Evolutionary conservation across 306 rosid species (phyloP).

Genomic region (Vigna angularis): DNA sequence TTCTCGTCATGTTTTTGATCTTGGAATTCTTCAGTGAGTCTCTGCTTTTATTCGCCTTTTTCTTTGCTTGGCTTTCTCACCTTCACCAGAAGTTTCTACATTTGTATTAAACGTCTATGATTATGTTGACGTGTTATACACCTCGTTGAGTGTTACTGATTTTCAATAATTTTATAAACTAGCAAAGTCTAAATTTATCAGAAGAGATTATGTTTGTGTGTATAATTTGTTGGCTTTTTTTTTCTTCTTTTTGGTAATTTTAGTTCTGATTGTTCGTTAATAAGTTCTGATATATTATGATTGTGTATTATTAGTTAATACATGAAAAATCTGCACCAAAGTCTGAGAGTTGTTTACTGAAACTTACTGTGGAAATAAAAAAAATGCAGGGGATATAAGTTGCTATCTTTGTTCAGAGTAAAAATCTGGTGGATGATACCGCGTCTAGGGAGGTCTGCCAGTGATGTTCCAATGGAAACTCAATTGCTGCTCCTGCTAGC

Average conservation of each 20-base stretch:
- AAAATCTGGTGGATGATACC: conserved; percentile 91
- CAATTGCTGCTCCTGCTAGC: conserved; percentile 78
- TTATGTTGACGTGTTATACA: no score
- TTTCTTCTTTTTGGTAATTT: not conserved
- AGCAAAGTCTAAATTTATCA: no score
- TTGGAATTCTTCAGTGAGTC: conserved; percentile 68
- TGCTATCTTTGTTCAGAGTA: conserved; percentile 65
- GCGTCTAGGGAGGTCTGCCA: conserved; percentile 54
- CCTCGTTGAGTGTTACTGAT: no score
- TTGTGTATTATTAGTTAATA: not conserved
- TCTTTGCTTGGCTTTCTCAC: not conserved
- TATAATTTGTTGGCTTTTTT: not conserved
- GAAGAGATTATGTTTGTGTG: no score
- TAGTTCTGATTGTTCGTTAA: not conserved
- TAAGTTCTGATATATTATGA: no score
- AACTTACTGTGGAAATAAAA: not conserved
- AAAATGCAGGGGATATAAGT: conserved; percentile 62
- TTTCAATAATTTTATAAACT: no score
- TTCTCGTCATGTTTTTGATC: conserved; percentile 63
- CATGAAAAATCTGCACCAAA: not conserved
- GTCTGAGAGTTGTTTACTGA: not conserved
- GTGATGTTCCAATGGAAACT: conserved; percentile 77
- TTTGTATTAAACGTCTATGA: not conserved
- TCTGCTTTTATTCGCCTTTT: not conserved
- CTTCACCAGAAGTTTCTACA: not conserved